Conservation (phyloP, 1,284 basidiomycete species). For the Gymnopus androsaceus region DNA sequence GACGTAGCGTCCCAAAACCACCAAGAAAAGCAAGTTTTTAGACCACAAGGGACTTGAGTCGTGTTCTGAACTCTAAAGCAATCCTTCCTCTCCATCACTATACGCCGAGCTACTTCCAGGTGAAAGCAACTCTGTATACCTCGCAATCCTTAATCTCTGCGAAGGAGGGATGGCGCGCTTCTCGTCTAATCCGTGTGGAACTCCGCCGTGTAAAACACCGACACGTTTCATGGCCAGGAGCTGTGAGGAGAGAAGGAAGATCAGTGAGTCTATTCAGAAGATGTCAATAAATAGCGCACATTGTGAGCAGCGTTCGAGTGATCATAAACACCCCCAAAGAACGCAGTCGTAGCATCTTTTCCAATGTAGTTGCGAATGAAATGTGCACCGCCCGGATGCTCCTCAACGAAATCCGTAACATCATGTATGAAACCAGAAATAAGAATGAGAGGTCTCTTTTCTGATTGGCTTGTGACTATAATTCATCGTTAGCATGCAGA, state of each 20-base stretch:
- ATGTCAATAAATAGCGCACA: constrained; percentile 40
- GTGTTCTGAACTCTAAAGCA: constrained; percentile 3
- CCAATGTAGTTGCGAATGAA: constrained; percentile 68
- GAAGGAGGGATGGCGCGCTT: constrained; percentile 61
- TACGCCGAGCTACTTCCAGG: constrained; percentile 44
- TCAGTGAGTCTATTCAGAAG: not conserved
- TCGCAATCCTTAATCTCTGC: constrained; percentile 68
- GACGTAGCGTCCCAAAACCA: too few species aligned
- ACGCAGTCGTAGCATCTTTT: constrained; percentile 86
- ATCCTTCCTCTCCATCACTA: constrained; percentile 40
- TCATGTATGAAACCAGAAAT: constrained; percentile 93
- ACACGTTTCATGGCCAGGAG: constrained; percentile 80
- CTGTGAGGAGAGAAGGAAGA: constrained; percentile 24
- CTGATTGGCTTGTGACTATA: constrained; percentile 75
- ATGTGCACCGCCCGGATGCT: constrained; percentile 83
- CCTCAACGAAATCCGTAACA: constrained; percentile 81
- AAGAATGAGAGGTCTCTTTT: constrained; percentile 77
- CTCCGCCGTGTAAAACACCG: constrained; percentile 81
- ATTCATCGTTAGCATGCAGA: too few species aligned
- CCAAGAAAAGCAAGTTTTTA: too few species aligned
- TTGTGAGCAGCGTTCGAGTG: constrained; percentile 93
- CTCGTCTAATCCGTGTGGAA: constrained; percentile 54
- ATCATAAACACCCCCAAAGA: constrained; percentile 93
- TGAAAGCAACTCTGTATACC: constrained; percentile 62
- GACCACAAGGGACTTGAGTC: too few species aligned